Evolutionary conservation across 2,329 filamentous ascomycete species (phyloP).

Genomic region (Colletotrichum limetticola): DNA sequence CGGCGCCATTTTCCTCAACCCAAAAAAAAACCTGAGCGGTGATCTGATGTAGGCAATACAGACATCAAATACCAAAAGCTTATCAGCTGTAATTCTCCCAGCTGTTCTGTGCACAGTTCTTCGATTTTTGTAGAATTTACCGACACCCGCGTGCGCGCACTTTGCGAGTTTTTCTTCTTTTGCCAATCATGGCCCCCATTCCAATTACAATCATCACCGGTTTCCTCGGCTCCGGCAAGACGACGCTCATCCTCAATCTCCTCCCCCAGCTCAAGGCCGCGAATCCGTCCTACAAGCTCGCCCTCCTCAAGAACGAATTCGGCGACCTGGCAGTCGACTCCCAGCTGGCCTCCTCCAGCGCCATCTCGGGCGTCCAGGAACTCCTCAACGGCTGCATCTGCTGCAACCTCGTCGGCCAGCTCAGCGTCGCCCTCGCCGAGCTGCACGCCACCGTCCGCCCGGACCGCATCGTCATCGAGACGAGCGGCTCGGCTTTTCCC

Average conservation of each 20-base stretch:
- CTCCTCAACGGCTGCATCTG: slow-evolving; percentile 98
- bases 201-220: slow-evolving; percentile 96
- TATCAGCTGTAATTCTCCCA: not conserved
- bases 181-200: slow-evolving; percentile 70
- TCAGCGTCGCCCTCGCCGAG: slow-evolving; percentile 81
- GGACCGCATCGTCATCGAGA: slow-evolving; percentile 94
- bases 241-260: slow-evolving; percentile 93
- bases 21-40: slow-evolving; percentile 23
- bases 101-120: not conserved
- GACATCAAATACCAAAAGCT: slow-evolving; percentile 29
- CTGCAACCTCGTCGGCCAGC: slow-evolving; percentile 96
- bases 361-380: slow-evolving; percentile 91
- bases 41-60: slow-evolving; percentile 11
- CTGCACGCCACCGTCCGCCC: slow-evolving; percentile 70
- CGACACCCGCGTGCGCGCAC: not conserved
- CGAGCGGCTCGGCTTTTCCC: slow-evolving; percentile 86
- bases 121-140: not conserved
- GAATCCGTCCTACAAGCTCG: slow-evolving; percentile 83
- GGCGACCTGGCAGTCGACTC: slow-evolving; percentile 95
- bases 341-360: slow-evolving; percentile 83
- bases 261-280: slow-evolving; percentile 86
- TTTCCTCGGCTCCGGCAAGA: slow-evolving; percentile 96
- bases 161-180: not conserved
- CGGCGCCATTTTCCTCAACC: slow-evolving; percentile 30
- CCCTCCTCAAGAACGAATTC: slow-evolving; percentile 97